These are phyloP conservation scores for Lodderomyces oxycetoniae DNA, from an alignment of 1,139 yeast species.

Conservation along the genomic window DNA sequence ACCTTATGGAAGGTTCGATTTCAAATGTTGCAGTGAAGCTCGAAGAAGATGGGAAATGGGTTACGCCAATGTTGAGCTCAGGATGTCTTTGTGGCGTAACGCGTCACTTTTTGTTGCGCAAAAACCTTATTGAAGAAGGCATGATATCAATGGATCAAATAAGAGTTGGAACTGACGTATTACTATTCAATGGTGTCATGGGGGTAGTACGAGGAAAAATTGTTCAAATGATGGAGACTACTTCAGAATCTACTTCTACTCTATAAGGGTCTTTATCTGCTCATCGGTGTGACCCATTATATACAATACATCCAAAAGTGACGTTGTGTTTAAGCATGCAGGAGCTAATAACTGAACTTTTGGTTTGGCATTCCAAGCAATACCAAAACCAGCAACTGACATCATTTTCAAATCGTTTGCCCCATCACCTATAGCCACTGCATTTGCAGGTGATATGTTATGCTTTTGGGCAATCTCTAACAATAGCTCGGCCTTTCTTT, in stretches of 20 bases:
- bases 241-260: constrained; percentile 10
- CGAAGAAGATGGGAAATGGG: constrained; percentile 49
- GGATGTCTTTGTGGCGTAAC: constrained; percentile 89
- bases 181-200: constrained; percentile 76
- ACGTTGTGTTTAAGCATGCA: constrained; percentile 64
- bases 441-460: constrained; percentile 48
- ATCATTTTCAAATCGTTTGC: constrained; percentile 95
- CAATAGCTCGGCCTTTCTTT: constrained; percentile 71
- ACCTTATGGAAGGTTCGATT: constrained; percentile 79
- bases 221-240: too few species aligned
- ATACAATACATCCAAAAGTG: constrained; percentile 70
- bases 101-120: constrained; percentile 58
- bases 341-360: constrained; percentile 83
- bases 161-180: constrained; percentile 56
- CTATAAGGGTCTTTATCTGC: constrained; percentile 39
- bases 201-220: constrained; percentile 73
- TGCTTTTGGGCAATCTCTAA: constrained; percentile 63
- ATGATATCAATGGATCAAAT: constrained; percentile 43
- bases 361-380: constrained; percentile 98
- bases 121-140: constrained; percentile 54
- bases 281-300: constrained; percentile 70
- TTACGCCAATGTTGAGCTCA: constrained; percentile 68
- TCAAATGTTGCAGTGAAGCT: constrained; percentile 70
- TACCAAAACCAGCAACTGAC: constrained; percentile 87
- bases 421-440: constrained; percentile 95